Conservation (phyloP, 371 early-diverging fungal species). For the Apophysomyces ossiformis region DNA sequence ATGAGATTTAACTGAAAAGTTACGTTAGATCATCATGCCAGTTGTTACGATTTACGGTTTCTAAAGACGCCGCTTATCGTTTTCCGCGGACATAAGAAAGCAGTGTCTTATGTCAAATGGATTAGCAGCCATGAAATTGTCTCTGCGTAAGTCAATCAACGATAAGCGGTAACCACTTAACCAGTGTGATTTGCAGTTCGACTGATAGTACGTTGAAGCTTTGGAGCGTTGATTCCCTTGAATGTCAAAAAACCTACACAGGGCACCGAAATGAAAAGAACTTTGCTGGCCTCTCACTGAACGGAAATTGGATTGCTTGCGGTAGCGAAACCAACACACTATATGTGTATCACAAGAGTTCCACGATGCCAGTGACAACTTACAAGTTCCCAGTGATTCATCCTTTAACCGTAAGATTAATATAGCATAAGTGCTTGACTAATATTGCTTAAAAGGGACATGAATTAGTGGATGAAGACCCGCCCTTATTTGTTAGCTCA, state of each 20-base stretch:
- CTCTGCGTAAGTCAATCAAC: slow-evolving; percentile 61
- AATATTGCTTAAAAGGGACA: slow-evolving; percentile 48
- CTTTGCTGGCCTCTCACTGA: slow-evolving; percentile 88
- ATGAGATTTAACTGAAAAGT: slow-evolving; percentile 4
- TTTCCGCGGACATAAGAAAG: slow-evolving; percentile 86
- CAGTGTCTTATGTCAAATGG: slow-evolving; percentile 93
- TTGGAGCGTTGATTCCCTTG: slow-evolving; percentile 68
- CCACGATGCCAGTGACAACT: slow-evolving; percentile 72
- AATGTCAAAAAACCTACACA: slow-evolving; percentile 69
- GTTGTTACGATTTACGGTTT: slow-evolving; percentile 86
- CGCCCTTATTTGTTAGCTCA: slow-evolving; percentile 84
- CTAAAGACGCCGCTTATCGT: slow-evolving; percentile 65
- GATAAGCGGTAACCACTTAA: background rate
- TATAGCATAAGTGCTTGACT: slow-evolving; percentile 12
- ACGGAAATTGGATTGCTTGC: slow-evolving; percentile 86
- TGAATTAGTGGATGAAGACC: slow-evolving; percentile 58
- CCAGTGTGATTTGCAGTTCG: slow-evolving; percentile 49
- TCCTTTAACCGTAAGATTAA: slow-evolving; percentile 59
- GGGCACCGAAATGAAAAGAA: slow-evolving; percentile 94
- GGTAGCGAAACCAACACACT: slow-evolving; percentile 91
- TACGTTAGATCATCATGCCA: slow-evolving; percentile 80
- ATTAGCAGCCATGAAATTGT: slow-evolving; percentile 71
- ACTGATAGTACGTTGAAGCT: slow-evolving; percentile 89
- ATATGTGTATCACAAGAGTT: slow-evolving; percentile 78
- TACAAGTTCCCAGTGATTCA: slow-evolving; percentile 76